Base-by-base conservation (phyloP, 352 stramenopile species). In the Phytophthora pistaciae region DNA sequence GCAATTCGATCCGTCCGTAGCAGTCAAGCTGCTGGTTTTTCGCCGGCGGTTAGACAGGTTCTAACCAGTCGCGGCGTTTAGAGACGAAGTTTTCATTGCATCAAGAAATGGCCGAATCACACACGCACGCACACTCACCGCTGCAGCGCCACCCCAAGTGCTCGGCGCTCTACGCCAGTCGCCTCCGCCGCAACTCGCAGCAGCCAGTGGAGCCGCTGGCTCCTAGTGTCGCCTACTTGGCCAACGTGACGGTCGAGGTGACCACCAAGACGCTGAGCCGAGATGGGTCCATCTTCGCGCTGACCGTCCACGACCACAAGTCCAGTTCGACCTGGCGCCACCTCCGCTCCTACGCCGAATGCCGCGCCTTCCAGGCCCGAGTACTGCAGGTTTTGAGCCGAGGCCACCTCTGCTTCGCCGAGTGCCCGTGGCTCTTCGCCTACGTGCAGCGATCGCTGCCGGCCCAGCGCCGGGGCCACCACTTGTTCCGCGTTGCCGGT, bases 361-460 rank as follows among this genome's bases (percentile, higher is more conserved):
- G 77, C 46, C 64, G 77, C 60, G 48, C 46, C 10, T 84, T 87
- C 64, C 77, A 80, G 60, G 69, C 48, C 23, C 66, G 69, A n/a
- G 52, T 87, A 49, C 62, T 84, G 7, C 56, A 58, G 18, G 53
- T 57, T 6, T 29, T 87, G 25, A 73, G 76, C 59, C 76, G 70
- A 1, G 79, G 77, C 13, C 79, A 87, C 54, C 49, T 84, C 9
- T 87, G 79, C 60, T 79, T 79, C 48, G 76, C 79, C 27, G 79
- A 84, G 46, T 87, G 79, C 66, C 79, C 79, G 29, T 84, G 76
- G 76, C 66, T 87, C 31, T 83, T 58, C 25, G 70, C 75, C 23
- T 87, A 79, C 61, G 55, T 84, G 54, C 75, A 76, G 56, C 70
- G 68, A 11, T 36, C 66, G 10, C 66, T 87, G 48, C 77, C 79